Evolutionary conservation across 129 eudicot species (phyloP).

Genomic region (Silybum marianum): DNA sequence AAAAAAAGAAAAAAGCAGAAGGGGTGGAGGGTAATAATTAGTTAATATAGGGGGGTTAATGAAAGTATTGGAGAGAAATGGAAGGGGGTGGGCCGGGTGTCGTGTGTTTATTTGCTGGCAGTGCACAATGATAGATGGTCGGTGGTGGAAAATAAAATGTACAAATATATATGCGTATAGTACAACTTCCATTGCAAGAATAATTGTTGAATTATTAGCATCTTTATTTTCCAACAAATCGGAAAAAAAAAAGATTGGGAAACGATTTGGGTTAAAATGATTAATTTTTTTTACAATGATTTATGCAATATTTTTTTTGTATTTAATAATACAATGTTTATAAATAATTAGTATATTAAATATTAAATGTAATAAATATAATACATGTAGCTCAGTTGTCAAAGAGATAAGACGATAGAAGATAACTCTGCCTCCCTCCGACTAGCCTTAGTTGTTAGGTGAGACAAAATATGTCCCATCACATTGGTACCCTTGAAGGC

Average conservation of each 20-base stretch:
- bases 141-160: conserved; percentile 17
- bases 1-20: neutral
- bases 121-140: conserved; percentile 21
- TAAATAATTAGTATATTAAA: no score
- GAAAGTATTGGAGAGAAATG: conserved; percentile 7
- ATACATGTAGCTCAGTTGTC: no score
- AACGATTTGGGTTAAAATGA: neutral
- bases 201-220: neutral
- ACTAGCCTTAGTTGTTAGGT: no score
- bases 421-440: no score
- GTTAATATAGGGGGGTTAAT: conserved; percentile 1
- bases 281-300: no score
- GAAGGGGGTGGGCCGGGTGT: conserved; percentile 19
- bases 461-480: no score
- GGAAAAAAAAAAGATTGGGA: neutral
- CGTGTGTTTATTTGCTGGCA: conserved; percentile 30
- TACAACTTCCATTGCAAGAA: conserved; percentile 1
- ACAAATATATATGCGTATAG: neutral
- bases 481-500: no score
- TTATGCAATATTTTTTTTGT: no score
- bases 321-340: no score
- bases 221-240: neutral
- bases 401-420: no score
- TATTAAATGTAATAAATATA: no score
- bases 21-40: neutral